Percentiles rank a stretch among this genome's conserved stretches.
Conservation (phyloP, 2,329 filamentous ascomycete genomes). For the Colletotrichum sp. region DNA sequence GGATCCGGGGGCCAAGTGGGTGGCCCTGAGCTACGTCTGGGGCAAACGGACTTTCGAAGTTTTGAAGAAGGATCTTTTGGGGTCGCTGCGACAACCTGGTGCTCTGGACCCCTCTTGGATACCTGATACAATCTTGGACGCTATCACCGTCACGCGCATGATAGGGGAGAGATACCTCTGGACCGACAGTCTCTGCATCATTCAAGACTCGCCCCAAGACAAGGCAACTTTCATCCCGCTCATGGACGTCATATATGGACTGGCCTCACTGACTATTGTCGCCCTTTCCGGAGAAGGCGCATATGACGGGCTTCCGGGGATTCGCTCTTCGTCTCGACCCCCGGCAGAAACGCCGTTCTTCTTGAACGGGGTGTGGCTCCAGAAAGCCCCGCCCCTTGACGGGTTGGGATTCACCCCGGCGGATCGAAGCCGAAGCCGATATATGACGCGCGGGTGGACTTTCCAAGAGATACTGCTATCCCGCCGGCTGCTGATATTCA, state of each 20-base stretch:
- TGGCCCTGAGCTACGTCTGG: background rate
- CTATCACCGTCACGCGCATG: background rate
- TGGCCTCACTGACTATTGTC: background rate
- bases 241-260: background rate
- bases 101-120: background rate
- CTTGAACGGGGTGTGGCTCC: background rate
- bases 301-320: background rate
- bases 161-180: background rate
- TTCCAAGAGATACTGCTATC: background rate
- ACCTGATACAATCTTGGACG: background rate
- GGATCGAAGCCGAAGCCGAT: background rate
- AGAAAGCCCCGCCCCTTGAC: background rate
- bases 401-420: background rate
- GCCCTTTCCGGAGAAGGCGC: background rate
- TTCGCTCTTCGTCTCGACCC: background rate
- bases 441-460: background rate
- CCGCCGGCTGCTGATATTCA: background rate
- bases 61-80: background rate
- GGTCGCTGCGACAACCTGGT: background rate
- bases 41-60: background rate
- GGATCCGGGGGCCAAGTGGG: background rate
- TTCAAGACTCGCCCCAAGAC: background rate
- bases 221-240: background rate
- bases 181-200: background rate
- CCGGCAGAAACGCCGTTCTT: background rate